Evolutionary conservation across 1,284 basidiomycete genomes (phyloP), one percentile per base, ranked within the genome.

Genomic region (Rhodofomes roseus): DNA sequence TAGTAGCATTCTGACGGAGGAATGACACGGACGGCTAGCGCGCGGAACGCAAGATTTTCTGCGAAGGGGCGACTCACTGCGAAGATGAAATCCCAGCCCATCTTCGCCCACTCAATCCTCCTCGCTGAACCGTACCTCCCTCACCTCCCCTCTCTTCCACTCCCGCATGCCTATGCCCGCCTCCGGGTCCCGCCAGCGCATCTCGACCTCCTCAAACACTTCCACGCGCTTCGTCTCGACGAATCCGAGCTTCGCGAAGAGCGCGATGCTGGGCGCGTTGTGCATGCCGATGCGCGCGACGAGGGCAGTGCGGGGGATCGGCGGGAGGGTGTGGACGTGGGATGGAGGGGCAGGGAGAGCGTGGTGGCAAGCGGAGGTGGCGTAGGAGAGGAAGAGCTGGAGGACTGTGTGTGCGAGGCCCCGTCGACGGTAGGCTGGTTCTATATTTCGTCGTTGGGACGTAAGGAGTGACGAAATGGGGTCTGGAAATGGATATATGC

Each of bases 221-320:
- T 83, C 79, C 18, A 92, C 87, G 16, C 77, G 71, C 68, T 87
- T 87, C 36, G 83, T 84, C 31, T 86, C 73, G 27, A 69, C 70
- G 65, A 94, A 93, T 0, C 89, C 90, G 0, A 94, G 79, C 60
- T 80, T 83, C 66, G 81, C 74, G 68, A 93, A 93, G 1, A 95
- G 75, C 2, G 68, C 67, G 31, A 90, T 77, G 40, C 83, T 86
- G 0, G 81, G 68, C 9, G 59, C 64, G 66, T 90, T 90, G 34
- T 73, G 70, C 56, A 77, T 74, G 7, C 80, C 80, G 56, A 89
- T 83, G 8, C 82, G 79, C 31, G 76, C 85, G 5, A 89, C 81
- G 61, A 90, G 76, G 34, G 64, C 65, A 22, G 71, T 76, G 67
- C 70, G 63, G 48, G 61, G 76, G 63, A 79, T 73, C 55, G 76